Percentiles rank a stretch among this genome's conserved stretches.
Conservation (phyloP, 176 grass and related monocot species). For the Musa troglodytarum region DNA sequence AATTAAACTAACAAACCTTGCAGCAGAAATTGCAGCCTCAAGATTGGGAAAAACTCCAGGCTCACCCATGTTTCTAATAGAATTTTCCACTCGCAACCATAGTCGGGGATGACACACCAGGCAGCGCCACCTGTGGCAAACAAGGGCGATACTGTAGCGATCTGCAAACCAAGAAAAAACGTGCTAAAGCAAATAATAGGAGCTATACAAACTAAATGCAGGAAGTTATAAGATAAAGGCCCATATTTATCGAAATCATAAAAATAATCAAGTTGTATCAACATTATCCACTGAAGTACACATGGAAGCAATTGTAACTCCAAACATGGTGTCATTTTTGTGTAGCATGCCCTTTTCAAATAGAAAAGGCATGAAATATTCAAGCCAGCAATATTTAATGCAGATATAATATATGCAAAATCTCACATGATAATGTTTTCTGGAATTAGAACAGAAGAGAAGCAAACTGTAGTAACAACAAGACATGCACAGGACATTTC, state of each 20-base stretch:
- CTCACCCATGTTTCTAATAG: conserved; percentile 49
- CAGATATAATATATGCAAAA: no score
- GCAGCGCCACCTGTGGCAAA: conserved; percentile 96
- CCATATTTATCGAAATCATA: background rate
- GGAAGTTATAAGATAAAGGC: background rate
- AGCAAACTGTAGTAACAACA: no score
- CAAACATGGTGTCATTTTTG: background rate
- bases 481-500: no score
- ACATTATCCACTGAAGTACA: no score
- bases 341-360: background rate
- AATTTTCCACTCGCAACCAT: conserved; percentile 87
- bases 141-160: conserved; percentile 98
- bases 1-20: conserved; percentile 44
- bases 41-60: conserved; percentile 75
- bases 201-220: background rate
- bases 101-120: conserved; percentile 80
- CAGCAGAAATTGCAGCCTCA: conserved; percentile 75
- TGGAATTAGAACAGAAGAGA: no score
- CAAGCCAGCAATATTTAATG: no score
- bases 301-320: background rate
- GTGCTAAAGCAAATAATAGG: conserved; percentile 42
- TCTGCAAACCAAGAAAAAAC: conserved; percentile 73
- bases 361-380: background rate
- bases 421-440: no score
- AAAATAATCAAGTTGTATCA: no score